Percentiles rank a stretch among this genome's conserved stretches.
These are phyloP conservation scores for Lipomyces japonicus DNA, from an alignment of 805 yeast species.

Conservation along the genomic window DNA sequence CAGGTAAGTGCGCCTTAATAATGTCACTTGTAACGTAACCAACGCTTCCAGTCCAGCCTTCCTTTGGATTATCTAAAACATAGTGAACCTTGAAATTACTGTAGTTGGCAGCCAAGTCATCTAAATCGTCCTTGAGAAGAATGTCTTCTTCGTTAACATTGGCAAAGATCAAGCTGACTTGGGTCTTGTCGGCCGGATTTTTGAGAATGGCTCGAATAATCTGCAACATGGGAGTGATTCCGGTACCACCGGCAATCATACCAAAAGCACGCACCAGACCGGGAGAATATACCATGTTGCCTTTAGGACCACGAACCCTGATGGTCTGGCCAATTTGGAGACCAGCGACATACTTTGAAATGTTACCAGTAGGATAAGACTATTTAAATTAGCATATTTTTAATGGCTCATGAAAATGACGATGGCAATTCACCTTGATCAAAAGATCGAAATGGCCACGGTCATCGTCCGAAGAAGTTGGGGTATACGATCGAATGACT, in stretches of 20 bases:
- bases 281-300: slow-evolving; percentile 76
- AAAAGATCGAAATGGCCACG: slow-evolving; percentile 59
- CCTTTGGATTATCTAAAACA: slow-evolving; percentile 68
- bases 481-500: slow-evolving; percentile 63
- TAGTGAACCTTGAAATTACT: slow-evolving; percentile 58
- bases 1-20: slow-evolving; percentile 70
- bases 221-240: slow-evolving; percentile 86
- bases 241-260: slow-evolving; percentile 97
- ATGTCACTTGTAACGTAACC: slow-evolving; percentile 92
- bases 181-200: slow-evolving; percentile 75
- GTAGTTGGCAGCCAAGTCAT: slow-evolving; percentile 49
- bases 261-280: slow-evolving; percentile 69
- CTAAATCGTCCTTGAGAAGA: slow-evolving; percentile 74
- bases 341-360: slow-evolving; percentile 68
- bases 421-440: not conserved
- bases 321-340: slow-evolving; percentile 75
- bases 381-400: not conserved
- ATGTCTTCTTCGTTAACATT: slow-evolving; percentile 78
- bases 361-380: slow-evolving; percentile 78
- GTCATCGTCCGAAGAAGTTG: slow-evolving; percentile 68
- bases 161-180: slow-evolving; percentile 72
- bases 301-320: slow-evolving; percentile 77
- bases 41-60: slow-evolving; percentile 67
- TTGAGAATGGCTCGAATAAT: slow-evolving; percentile 74
- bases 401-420: not conserved